Base-by-base conservation (phyloP, 78 protist species). In the Paulinella micropora region DNA sequence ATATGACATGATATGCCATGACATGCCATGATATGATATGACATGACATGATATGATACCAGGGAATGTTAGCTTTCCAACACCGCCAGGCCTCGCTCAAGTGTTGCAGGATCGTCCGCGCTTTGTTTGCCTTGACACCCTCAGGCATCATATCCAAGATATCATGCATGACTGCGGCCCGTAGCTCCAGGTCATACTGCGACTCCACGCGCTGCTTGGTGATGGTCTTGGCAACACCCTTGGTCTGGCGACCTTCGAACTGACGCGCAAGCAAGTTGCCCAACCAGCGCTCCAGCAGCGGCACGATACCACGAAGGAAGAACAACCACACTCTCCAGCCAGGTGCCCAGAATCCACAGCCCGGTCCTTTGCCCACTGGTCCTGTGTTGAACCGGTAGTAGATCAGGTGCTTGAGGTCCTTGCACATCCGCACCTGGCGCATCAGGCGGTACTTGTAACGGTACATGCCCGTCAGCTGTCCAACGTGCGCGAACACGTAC, bases 321-420 rank as follows among this genome's bases (percentile, higher is more conserved):
- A 97, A 98, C 36, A 98, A n/a, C 99, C 99, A 99, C 39, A 98
- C 99, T 29, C 99, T 92, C 99, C 99, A 98, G 41, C 93, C 94
- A 0, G 99, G 99, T 26, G 98, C 99, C 99, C 99, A 99, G 92
- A 99, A 97, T 4, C 99, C 99, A 34, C 93, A 93, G n/a, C 99
- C 99, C 0, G 99, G 99, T 2, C 99, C 99, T 92, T 96, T 97
- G 36, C 98, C 99, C 32, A 97, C 99, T 0, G 97, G 95, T 29
- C 99, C 99, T 2, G 98, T 96, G 93, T 89, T 90, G 91, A 89
- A 83, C 83, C 99, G 97, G 86, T 97, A 95, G 95, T 98, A 98
- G 88, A 98, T 96, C 73, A 99, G 67, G 90, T 97, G 99, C 92
- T 98, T 97, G 36, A 98, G 88, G 67, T 98, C 99, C 90, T 96